Percentiles rank a stretch among this genome's conserved stretches.
Evolutionary conservation across 768 basidiomycete genomes (phyloP).

Genomic region (Xerocomellus amylosporus): DNA sequence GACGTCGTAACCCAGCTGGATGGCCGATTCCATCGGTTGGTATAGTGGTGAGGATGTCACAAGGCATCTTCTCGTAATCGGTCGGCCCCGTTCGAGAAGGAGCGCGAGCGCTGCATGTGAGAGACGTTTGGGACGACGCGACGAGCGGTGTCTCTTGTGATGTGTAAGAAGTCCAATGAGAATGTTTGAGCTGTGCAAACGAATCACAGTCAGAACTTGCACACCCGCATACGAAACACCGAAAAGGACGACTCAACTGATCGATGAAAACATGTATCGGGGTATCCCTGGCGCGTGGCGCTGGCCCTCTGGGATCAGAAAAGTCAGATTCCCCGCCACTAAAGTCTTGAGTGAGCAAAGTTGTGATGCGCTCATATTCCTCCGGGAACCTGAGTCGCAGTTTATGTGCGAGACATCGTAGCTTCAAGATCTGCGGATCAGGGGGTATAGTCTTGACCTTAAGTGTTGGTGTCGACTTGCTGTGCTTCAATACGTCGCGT

Average conservation of each 20-base stretch:
- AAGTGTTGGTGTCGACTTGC: constrained; percentile 47
- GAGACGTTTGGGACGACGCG: constrained; percentile 48
- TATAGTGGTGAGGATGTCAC: constrained; percentile 83
- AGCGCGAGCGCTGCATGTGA: constrained; percentile 77
- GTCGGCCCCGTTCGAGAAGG: constrained; percentile 78
- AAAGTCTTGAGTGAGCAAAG: constrained; percentile 34
- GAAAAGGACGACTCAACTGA: constrained; percentile 35
- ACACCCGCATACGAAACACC: neutral
- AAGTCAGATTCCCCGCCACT: constrained; percentile 36
- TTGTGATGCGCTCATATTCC: constrained; percentile 38
- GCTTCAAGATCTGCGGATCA: constrained; percentile 47
- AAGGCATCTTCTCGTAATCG: constrained; percentile 68
- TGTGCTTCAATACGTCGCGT: constrained; percentile 37
- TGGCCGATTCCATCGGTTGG: constrained; percentile 73
- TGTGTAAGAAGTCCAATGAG: constrained; percentile 78
- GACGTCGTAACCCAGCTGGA: constrained; percentile 72
- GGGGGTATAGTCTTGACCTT: constrained; percentile 40
- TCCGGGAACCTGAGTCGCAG: constrained; percentile 56
- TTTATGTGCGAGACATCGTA: constrained; percentile 55
- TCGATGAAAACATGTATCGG: constrained; percentile 43
- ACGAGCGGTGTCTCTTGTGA: constrained; percentile 51
- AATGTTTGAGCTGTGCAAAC: constrained; percentile 71
- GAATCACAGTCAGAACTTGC: constrained; percentile 7
- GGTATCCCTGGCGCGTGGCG: constrained; percentile 31
- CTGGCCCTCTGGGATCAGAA: constrained; percentile 34